Conservation (phyloP, 2,329 filamentous ascomycete species). For the Fusarium sulawesiense region DNA sequence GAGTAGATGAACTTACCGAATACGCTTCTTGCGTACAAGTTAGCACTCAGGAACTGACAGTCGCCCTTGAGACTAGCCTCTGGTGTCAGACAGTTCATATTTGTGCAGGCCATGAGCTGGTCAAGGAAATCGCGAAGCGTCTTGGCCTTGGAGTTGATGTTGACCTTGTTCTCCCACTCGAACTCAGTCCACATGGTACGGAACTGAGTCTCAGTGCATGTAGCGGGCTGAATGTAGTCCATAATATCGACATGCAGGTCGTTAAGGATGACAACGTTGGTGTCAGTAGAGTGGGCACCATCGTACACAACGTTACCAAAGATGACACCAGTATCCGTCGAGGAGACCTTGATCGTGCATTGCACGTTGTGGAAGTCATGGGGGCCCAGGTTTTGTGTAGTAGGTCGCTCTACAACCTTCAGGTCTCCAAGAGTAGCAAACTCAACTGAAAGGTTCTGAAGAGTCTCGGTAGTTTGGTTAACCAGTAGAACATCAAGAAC, state of each 20-base stretch:
- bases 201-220: constrained; percentile 98
- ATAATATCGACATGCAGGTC: constrained; percentile 99
- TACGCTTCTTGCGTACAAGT: constrained; percentile 94
- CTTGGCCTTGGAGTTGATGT: constrained; percentile 98
- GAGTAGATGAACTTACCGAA: constrained; percentile 79
- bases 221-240: constrained; percentile 98
- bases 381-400: constrained; percentile 92
- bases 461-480: constrained; percentile 95
- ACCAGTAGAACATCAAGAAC: constrained; percentile 95
- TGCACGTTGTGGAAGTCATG: constrained; percentile 99
- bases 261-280: constrained; percentile 96
- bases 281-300: constrained; percentile 89
- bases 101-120: constrained; percentile 95
- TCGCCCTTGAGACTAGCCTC: constrained; percentile 97
- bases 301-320: constrained; percentile 99
- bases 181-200: constrained; percentile 99
- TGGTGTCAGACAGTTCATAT: constrained; percentile 97
- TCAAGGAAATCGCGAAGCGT: constrained; percentile 90
- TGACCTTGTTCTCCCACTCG: constrained; percentile 99
- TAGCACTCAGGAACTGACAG: constrained; percentile 97
- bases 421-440: constrained; percentile 98
- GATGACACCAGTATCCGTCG: constrained; percentile 97
- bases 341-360: constrained; percentile 98
- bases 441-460: constrained; percentile 97
- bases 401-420: constrained; percentile 96